These are phyloP conservation scores for Beauveria scarabaeidicola DNA, from an alignment of 2,329 filamentous ascomycete genomes.

Conservation along the genomic window DNA sequence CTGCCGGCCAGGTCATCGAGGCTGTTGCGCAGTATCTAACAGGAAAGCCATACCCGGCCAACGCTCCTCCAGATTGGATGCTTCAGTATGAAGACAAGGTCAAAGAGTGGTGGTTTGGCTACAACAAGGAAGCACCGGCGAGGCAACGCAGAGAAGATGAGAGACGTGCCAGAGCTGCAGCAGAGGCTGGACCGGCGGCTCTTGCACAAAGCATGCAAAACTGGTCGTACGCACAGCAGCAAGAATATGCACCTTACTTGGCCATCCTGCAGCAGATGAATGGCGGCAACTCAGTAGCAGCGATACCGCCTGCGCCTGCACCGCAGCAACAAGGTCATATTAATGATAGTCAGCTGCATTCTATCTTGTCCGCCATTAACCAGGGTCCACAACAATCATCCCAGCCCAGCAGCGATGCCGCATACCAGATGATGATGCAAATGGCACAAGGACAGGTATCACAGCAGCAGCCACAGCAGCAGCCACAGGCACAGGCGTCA, in stretches of 20 bases:
- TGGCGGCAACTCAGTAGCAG: conserved; percentile 19
- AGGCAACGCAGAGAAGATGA: conserved; percentile 32
- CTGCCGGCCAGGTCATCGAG: conserved; percentile 36
- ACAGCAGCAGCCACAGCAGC: conserved; percentile 6
- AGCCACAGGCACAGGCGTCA: conserved; percentile 13
- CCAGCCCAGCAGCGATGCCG: conserved; percentile 14
- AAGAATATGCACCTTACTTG: conserved; percentile 35
- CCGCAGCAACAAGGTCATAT: conserved; percentile 21
- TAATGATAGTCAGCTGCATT: conserved; percentile 33
- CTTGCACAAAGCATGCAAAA: conserved; percentile 30
- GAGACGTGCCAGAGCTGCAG: conserved; percentile 26
- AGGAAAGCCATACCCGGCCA: conserved; percentile 40
- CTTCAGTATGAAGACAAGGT: conserved; percentile 35
- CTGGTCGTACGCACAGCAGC: conserved; percentile 33
- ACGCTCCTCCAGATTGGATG: conserved; percentile 45
- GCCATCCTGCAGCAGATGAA: conserved; percentile 33
- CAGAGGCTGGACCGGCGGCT: conserved; percentile 22
- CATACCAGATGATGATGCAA: conserved; percentile 30
- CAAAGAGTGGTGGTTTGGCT: conserved; percentile 45
- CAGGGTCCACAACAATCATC: conserved; percentile 23
- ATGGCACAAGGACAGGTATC: conserved; percentile 31
- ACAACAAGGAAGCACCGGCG: conserved; percentile 30
- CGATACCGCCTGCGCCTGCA: conserved; percentile 16
- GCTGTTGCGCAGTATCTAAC: conserved; percentile 32
- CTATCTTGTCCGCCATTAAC: conserved; percentile 35